These are phyloP conservation scores for Aspergillus panamensis DNA, from an alignment of 495 filamentous ascomycete genomes.

Conservation along the genomic window DNA sequence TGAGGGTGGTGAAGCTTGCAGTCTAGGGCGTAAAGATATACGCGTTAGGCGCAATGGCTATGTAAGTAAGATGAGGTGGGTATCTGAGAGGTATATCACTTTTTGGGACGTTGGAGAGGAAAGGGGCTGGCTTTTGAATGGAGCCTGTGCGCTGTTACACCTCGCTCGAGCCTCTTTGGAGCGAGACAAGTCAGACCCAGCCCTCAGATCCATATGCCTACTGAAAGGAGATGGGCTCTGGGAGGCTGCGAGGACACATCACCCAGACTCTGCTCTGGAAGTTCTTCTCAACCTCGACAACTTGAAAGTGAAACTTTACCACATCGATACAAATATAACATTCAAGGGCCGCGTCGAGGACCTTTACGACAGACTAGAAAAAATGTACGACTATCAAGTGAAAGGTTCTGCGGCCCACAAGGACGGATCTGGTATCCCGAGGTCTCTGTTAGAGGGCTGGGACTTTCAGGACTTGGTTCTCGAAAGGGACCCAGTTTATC, in stretches of 20 bases:
- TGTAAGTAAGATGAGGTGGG: constrained; percentile 22
- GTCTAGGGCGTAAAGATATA: constrained; percentile 12
- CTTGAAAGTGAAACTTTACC: constrained; percentile 20
- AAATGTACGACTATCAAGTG: constrained; percentile 30
- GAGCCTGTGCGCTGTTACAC: constrained; percentile 38
- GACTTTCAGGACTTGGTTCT: constrained; percentile 32
- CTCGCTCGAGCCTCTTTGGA: constrained; percentile 33
- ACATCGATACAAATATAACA: constrained; percentile 12
- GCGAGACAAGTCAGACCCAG: constrained; percentile 17
- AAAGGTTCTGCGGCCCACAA: neutral
- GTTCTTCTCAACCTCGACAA: constrained; percentile 21
- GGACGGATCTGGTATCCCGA: constrained; percentile 3
- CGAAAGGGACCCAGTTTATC: constrained; percentile 22
- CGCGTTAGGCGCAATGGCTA: constrained; percentile 8
- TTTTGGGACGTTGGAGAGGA: constrained; percentile 35
- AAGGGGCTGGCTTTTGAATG: constrained; percentile 39
- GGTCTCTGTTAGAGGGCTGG: constrained; percentile 31
- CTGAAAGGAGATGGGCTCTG: constrained; percentile 7
- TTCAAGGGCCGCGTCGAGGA: constrained; percentile 25
- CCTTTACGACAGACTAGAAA: constrained; percentile 25
- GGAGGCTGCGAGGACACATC: neutral
- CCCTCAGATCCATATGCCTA: constrained; percentile 13
- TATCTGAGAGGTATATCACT: constrained; percentile 26
- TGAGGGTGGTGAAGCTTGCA: neutral
- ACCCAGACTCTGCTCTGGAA: constrained; percentile 13